Evolutionary conservation across 176 grass and related monocot species (phyloP), one percentile per base, ranked within the genome.

Genomic region (bread wheat (Triticum aestivum)): DNA sequence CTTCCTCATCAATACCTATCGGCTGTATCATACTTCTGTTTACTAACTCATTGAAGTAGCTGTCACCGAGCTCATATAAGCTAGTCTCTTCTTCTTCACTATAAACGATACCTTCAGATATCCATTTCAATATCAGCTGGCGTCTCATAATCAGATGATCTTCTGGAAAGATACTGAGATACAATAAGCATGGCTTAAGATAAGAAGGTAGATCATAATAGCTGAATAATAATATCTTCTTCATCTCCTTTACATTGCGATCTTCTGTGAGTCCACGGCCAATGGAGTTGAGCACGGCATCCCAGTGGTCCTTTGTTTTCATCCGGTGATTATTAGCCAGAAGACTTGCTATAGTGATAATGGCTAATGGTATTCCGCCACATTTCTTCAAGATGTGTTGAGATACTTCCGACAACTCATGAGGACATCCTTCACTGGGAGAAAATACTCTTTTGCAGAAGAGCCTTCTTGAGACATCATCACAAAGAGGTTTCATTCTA

Each of bases 321-420:
- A 24, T 11, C 59, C 0, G 8, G 0, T 1, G 3, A 0, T 24
- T 62, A 24, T 0, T 62, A 0, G n/a, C 0, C 4, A 62, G n/a
- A 62, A 62, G 59, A 62, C 59, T 62, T 23, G 59, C 59, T 62
- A 62, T 24, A 0, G 59, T 24, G 4, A 62, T 62, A 11, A 58
- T 21, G 0, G 54, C 54, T 58, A 58, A 58, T 21, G 17, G 54
- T 58, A 58, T 58, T 7, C 54, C 54, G 0, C 54, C 54, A 58
- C 54, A 58, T 58, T 58, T 58, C 54, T 58, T 58, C 18, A 58
- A 58, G 18, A 58, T 58, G 6, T 58, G 0, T 21, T 58, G 0
- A 1, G 18, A 58, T 58, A 58, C 18, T 58, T 58, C 0, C 6
- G 21, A 2, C 18, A 58, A 21, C 8, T 21, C 54, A 20, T 21